Evolutionary conservation across 2,329 filamentous ascomycete genomes (phyloP).

Genomic region (Zarea fungicola): DNA sequence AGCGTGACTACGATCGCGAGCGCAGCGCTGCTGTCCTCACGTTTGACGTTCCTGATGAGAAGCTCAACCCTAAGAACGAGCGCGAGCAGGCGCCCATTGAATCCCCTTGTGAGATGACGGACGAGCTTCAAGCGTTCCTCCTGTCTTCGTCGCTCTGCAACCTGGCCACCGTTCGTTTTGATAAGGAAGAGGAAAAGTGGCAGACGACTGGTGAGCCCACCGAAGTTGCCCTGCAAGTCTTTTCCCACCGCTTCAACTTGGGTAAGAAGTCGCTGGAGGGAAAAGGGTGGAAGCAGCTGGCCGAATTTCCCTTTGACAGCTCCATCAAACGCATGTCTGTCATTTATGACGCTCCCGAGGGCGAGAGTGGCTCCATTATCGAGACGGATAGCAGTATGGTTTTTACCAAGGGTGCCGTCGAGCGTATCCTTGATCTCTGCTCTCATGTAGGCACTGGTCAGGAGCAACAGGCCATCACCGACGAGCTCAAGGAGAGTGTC

Average conservation of each 20-base stretch:
- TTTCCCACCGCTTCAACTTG: constrained; percentile 61
- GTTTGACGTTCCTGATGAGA: constrained; percentile 58
- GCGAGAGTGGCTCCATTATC: constrained; percentile 33
- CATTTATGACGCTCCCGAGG: constrained; percentile 52
- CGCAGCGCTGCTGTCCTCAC: constrained; percentile 55
- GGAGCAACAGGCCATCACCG: constrained; percentile 41
- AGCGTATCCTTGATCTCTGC: constrained; percentile 55
- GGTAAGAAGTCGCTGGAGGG: constrained; percentile 49
- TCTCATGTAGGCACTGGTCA: constrained; percentile 40
- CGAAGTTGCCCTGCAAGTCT: constrained; percentile 72
- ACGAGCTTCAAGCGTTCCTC: constrained; percentile 46
- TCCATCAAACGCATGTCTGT: constrained; percentile 77
- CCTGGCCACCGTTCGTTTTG: constrained; percentile 52
- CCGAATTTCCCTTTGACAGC: constrained; percentile 76
- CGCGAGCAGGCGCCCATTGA: constrained; percentile 33
- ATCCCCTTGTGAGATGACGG: constrained; percentile 34
- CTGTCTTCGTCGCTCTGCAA: constrained; percentile 61
- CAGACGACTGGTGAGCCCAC: constrained; percentile 66
- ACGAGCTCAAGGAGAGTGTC: constrained; percentile 44
- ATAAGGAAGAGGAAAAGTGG: constrained; percentile 54
- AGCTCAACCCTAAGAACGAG: constrained; percentile 35
- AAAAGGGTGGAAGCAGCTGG: constrained; percentile 56
- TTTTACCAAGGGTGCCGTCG: constrained; percentile 59
- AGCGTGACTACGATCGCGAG: constrained; percentile 54
- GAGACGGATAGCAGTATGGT: constrained; percentile 44